These are phyloP conservation scores for Teunomyces barrocoloradensis DNA, from an alignment of 805 yeast genomes.

Conservation along the genomic window DNA sequence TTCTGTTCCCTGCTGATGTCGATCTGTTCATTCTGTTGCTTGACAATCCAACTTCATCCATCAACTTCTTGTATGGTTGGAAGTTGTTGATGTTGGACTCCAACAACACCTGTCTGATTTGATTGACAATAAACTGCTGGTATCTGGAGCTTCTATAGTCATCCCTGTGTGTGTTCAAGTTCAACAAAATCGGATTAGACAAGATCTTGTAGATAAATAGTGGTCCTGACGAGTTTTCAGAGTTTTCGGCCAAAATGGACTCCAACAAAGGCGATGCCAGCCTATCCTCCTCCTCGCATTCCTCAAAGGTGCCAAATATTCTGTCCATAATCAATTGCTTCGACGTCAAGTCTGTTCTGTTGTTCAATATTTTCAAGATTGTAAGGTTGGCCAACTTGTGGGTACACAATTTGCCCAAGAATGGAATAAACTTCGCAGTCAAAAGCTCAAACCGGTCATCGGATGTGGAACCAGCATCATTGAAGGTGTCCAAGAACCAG, in stretches of 20 bases:
- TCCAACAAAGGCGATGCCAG: slow-evolving; percentile 50
- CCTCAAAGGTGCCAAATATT: slow-evolving; percentile 55
- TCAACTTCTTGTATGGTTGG: slow-evolving; percentile 78
- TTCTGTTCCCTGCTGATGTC: slow-evolving; percentile 21
- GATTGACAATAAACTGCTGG: slow-evolving; percentile 56
- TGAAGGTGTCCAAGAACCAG: slow-evolving; percentile 85
- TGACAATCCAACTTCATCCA: slow-evolving; percentile 86
- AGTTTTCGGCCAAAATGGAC: slow-evolving; percentile 60
- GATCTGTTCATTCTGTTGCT: slow-evolving; percentile 31
- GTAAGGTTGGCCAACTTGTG: slow-evolving; percentile 86
- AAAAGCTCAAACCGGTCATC: slow-evolving; percentile 66
- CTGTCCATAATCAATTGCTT: slow-evolving; percentile 60
- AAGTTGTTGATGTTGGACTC: slow-evolving; percentile 53
- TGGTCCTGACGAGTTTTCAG: slow-evolving; percentile 52
- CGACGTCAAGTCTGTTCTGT: slow-evolving; percentile 61
- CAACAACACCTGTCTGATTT: slow-evolving; percentile 60
- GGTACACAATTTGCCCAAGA: slow-evolving; percentile 62
- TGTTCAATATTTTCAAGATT: slow-evolving; percentile 71
- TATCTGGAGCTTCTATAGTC: slow-evolving; percentile 23
- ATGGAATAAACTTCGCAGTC: slow-evolving; percentile 59
- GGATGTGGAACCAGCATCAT: slow-evolving; percentile 17
- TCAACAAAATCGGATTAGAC: slow-evolving; percentile 61
- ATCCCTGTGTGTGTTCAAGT: slow-evolving; percentile 14
- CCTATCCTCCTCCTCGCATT: slow-evolving; percentile 14
- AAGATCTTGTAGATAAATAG: slow-evolving; percentile 73